Evolutionary conservation across 495 filamentous ascomycete genomes (phyloP), one percentile per base, ranked within the genome.

Genomic region (Podospora pseudoanserina): DNA sequence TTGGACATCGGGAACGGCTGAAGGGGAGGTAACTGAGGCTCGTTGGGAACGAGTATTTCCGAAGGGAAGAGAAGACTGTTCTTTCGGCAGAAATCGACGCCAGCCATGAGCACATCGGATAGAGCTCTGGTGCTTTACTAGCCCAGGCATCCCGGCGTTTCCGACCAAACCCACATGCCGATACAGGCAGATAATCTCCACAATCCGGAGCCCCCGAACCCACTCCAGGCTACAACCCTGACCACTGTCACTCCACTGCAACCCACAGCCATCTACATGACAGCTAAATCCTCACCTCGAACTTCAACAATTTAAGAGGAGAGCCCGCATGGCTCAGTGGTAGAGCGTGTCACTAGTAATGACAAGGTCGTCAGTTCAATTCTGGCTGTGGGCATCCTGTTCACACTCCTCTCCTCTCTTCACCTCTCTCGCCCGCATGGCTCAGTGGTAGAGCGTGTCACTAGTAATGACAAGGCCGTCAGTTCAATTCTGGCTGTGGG

Each of bases 251-350:
- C 28, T 58, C 64, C 6, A 66, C 26, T 23, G 9, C 28, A 32
- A 53, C 57, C 64, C 64, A 39, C 67, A 49, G 1, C 7, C 5
- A 34, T 54, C 63, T 18, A 13, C 63, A 63, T 58, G 56, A 57
- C 30, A 13, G 19, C 66, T 39, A 11, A 34, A 13, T 68, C 64
- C 30, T 62, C 27, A 20, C 63, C 32, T n/a, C 55, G 57, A 1
- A 7, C 19, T 61, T 20, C 53, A 69, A 55, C 34, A 63, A 59
- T 15, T 30, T 26, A 65, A 23, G 53, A 23, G 39, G 39, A 49
- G 13, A 18, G 68, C 68, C 68, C 68, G 68, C 68, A 67, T 70
- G 68, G 68, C 68, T 61, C 59, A 61, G 59, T 61, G 59, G 59
- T 61, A 61, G 59, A 61, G 59, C 59, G 59, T 58, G 54, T 65